Evolutionary conservation across 2,329 filamentous ascomycete species (phyloP).

Genomic region (Hypoxylon sp.): DNA sequence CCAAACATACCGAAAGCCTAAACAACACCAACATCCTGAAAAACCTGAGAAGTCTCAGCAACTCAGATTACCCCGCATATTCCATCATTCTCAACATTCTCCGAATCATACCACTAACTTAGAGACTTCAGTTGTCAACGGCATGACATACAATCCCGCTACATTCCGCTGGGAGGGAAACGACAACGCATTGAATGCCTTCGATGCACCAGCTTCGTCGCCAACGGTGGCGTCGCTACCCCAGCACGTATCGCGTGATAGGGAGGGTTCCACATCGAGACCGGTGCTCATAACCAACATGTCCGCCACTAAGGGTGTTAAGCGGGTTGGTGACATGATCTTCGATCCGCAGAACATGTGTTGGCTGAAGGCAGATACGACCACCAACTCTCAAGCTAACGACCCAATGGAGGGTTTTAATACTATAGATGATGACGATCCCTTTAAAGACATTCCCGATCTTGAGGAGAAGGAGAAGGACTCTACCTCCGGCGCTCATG

Average conservation of each 20-base stretch:
- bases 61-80: background rate
- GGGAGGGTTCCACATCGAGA: conserved; percentile 71
- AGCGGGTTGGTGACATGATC: conserved; percentile 97
- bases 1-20: conserved; percentile 12
- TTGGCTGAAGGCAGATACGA: conserved; percentile 84
- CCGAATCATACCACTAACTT: conserved; percentile 30
- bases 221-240: conserved; percentile 66
- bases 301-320: conserved; percentile 84
- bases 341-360: conserved; percentile 98
- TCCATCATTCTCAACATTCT: conserved; percentile 6
- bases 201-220: conserved; percentile 75
- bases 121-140: conserved; percentile 78
- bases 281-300: conserved; percentile 93
- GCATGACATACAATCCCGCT: conserved; percentile 94
- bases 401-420: conserved; percentile 76
- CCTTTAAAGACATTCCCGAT: conserved; percentile 95
- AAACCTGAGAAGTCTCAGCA: conserved; percentile 29
- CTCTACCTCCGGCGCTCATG: conserved; percentile 63
- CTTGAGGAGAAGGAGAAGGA: conserved; percentile 78
- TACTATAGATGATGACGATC: conserved; percentile 86
- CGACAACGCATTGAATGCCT: conserved; percentile 84
- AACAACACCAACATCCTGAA: background rate
- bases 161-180: conserved; percentile 97
- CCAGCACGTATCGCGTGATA: conserved; percentile 65
- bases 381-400: conserved; percentile 64